Evolutionary conservation across 1,139 yeast genomes (phyloP), one percentile per base, ranked within the genome.

Genomic region (Saccharomyces hybrid): DNA sequence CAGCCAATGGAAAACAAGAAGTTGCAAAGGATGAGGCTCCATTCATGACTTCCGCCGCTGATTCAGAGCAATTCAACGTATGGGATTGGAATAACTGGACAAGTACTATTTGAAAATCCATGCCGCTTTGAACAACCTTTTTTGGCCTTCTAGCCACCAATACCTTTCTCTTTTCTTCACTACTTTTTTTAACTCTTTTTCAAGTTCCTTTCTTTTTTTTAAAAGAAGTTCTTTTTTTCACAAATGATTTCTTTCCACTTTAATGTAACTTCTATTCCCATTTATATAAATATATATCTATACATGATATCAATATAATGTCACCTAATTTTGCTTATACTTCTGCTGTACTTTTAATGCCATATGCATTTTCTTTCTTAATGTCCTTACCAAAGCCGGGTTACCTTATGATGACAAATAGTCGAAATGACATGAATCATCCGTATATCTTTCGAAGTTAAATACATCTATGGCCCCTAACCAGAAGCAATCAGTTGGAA

Each of bases 41-140:
- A 24, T 55, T 51, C 21, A 70, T 67, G 49, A 84, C 78, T 66
- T 79, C 73, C 4, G 26, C 26, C 3, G 26, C 49, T 14, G 48
- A 28, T 41, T 44, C 32, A 26, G 47, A 34, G 12, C 21, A 29
- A 42, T 52, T 50, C 19, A 64, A 62, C 48, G 58, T 66, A 24
- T 68, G 71, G 71, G 64, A 68, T 54, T 68, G 71, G 71, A 61
- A 60, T 34, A 67, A 59, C 50, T 68, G 71, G 71, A 57, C 48
- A 24, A 46, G 47, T 41, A 48, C 48, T 14, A 9, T 41, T 12
- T 47, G 48, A 51, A 47, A 31, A 21, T 50, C 49, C 26, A 19
- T 3, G 3, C 12, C 9, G 26, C 21, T 9, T 38, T n/a, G 19
- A 38, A 7, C 12, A 9, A 38, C 44, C n/a, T 38, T 9, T 9